Evolutionary conservation across 78 protist species (phyloP).

Genomic region (Planoprotostelium fungivorum): DNA sequence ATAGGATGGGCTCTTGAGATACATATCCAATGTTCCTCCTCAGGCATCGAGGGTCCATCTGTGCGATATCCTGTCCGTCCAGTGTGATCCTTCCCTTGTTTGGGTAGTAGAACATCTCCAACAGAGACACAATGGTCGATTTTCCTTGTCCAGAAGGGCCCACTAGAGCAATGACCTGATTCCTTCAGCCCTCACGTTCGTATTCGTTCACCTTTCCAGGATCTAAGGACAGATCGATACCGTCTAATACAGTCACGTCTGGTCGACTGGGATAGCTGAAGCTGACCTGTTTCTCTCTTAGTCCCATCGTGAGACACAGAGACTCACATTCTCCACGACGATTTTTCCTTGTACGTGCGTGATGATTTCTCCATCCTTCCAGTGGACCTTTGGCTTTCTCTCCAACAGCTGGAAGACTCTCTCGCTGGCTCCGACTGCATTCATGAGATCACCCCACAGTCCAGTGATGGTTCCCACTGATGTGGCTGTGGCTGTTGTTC

Average conservation of each 20-base stretch:
- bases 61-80: conserved; percentile 65
- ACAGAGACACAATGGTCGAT: conserved; percentile 24
- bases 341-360: no score
- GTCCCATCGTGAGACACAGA: conserved; percentile 5
- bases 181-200: no score
- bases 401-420: conserved; percentile 82
- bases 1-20: conserved; percentile 81
- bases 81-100: conserved; percentile 58
- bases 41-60: conserved; percentile 48
- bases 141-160: conserved; percentile 56
- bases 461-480: conserved; percentile 46
- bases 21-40: conserved; percentile 56
- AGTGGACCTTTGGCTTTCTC: conserved; percentile 47
- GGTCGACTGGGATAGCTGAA: conserved; percentile 13
- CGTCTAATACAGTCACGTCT: conserved; percentile 2
- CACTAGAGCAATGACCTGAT: conserved; percentile 28
- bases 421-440: conserved; percentile 69
- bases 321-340: no score
- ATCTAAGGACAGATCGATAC: conserved; percentile 4
- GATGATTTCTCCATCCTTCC: conserved; percentile 15
- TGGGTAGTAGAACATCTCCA: conserved; percentile 39
- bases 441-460: conserved; percentile 48
- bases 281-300: conserved; percentile 11
- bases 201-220: conserved; percentile 41
- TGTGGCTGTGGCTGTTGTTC: conserved; percentile 49